Evolutionary conservation across 345 rosid species (phyloP).

Genomic region (Boechera divaricarpa): DNA sequence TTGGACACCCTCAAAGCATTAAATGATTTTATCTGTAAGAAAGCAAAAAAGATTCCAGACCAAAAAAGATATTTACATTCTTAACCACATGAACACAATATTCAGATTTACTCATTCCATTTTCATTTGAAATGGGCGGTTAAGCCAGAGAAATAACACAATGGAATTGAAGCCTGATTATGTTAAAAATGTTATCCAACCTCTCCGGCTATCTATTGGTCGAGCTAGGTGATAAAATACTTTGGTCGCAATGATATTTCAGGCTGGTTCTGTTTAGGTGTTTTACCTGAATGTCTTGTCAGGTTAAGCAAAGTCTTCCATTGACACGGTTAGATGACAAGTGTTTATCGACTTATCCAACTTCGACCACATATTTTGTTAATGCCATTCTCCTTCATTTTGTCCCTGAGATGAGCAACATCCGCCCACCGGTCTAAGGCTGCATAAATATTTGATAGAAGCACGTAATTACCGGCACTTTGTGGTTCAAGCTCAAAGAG

Average conservation of each 20-base stretch:
- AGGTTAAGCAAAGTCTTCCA: conserved; percentile 10
- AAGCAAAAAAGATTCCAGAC: not conserved
- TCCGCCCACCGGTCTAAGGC: conserved; percentile 68
- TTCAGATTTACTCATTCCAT: not conserved
- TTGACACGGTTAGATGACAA: not conserved
- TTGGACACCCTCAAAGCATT: not conserved
- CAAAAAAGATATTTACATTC: conserved; percentile 1
- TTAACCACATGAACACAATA: conserved; percentile 5
- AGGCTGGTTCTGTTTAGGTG: not conserved
- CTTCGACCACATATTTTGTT: conserved; percentile 65
- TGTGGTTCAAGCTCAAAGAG: conserved; percentile 68
- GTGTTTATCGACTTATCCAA: conserved; percentile 45
- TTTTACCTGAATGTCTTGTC: conserved; percentile 10
- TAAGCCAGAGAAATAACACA: not conserved
- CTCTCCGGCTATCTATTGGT: not conserved
- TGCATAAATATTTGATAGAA: conserved; percentile 74
- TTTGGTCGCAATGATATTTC: not conserved
- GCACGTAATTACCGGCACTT: conserved; percentile 66
- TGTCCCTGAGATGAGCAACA: conserved; percentile 58
- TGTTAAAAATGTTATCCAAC: not conserved
- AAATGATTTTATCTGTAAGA: not conserved
- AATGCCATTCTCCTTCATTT: conserved; percentile 68
- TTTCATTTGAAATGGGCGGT: not conserved
- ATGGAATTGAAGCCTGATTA: not conserved
- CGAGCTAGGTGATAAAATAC: not conserved